Evolutionary conservation across 257 asterid species (phyloP).

Genomic region (Knoxia roxburghii): DNA sequence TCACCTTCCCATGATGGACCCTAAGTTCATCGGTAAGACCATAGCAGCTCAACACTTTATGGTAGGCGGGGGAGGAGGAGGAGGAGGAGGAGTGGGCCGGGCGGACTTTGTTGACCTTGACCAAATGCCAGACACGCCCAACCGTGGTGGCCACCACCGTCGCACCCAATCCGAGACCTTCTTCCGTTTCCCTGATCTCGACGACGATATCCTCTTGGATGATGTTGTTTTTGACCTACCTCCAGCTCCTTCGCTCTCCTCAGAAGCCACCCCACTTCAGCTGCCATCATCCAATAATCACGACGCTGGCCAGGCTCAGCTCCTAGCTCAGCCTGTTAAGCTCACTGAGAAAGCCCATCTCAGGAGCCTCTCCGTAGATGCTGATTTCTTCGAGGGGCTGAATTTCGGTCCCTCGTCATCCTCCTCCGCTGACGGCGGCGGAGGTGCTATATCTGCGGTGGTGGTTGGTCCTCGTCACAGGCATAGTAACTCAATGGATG

Average conservation of each 20-base stretch:
- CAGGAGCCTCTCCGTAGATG: constrained; percentile 80
- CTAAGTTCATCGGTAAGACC: constrained; percentile 49
- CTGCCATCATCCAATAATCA: constrained; percentile 14
- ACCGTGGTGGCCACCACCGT: constrained; percentile 66
- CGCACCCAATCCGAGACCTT: constrained; percentile 86
- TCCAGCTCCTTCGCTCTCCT: constrained; percentile 31
- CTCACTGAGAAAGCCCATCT: constrained; percentile 40
- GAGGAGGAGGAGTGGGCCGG: constrained; percentile 17
- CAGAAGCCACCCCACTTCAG: constrained; percentile 1
- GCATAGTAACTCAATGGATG: constrained; percentile 83
- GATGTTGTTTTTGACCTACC: constrained; percentile 51
- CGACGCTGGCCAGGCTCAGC: constrained; percentile 4
- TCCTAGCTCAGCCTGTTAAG: constrained; percentile 23
- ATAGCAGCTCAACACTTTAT: constrained; percentile 29
- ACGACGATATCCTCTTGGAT: constrained; percentile 60
- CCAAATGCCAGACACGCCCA: constrained; percentile 74
- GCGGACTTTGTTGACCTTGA: constrained; percentile 46
- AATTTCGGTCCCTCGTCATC: constrained; percentile 37
- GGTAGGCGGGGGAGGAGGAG: constrained; percentile 23
- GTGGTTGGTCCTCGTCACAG: constrained; percentile 45
- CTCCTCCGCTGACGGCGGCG: constrained; percentile 27
- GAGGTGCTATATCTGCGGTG: constrained; percentile 17
- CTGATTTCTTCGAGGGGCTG: constrained; percentile 78
- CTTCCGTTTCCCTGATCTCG: constrained; percentile 71
- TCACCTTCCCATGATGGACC: constrained; percentile 40